Percentiles rank a stretch among this genome's conserved stretches.
phyloP scores from a whole-genome alignment of 148 eudicot genomes.

The Chenopodium formosanum region DNA sequence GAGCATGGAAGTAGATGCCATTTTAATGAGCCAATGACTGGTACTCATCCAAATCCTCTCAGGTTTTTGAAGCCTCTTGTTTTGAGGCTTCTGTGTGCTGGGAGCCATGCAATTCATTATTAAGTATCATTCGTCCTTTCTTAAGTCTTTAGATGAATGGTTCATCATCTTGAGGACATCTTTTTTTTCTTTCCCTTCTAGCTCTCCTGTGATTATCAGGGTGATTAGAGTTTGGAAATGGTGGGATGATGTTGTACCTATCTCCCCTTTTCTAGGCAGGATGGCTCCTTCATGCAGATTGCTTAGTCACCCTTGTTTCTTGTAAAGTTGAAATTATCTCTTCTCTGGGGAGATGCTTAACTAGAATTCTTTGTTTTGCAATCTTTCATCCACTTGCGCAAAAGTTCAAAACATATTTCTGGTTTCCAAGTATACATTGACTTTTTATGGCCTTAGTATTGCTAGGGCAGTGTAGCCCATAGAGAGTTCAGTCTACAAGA shows the following conservation, averaged over 20 bases:
- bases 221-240: neutral
- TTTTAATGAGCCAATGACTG: neutral
- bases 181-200: neutral
- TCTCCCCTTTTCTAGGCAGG: neutral
- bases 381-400: neutral
- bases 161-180: neutral
- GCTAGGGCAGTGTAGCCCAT: too few species aligned
- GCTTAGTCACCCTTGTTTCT: neutral
- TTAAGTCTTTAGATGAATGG: neutral
- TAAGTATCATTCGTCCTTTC: neutral
- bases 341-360: neutral
- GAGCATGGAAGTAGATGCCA: neutral
- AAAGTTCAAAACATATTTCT: neutral
- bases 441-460: neutral
- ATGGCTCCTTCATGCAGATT: neutral
- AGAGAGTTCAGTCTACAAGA: too few species aligned
- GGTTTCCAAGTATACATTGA: neutral
- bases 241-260: neutral
- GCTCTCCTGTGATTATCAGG: too few species aligned
- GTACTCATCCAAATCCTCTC: neutral
- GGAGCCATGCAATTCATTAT: neutral
- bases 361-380: neutral
- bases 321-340: neutral
- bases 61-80: neutral
- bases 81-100: neutral